Evolutionary conservation across 2,329 filamentous ascomycete genomes (phyloP), one percentile per base, ranked within the genome.

Genomic region (Magnaporthiopsis poae): DNA sequence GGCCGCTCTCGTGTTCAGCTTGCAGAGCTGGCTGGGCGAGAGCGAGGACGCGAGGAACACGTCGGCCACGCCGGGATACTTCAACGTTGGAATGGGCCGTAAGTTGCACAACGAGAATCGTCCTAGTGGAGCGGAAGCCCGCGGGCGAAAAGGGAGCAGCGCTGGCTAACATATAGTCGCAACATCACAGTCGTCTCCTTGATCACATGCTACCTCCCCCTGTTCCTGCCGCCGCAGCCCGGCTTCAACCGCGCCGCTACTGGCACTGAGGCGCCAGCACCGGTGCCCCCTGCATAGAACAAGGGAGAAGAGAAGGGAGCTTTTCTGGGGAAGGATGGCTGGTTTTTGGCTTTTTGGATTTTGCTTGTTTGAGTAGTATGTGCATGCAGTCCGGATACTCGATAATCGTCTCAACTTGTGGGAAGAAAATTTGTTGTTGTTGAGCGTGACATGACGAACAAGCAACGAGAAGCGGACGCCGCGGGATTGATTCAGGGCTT

Each of bases 21-120:
- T 92, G 66, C 88, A 93, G 80, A 87, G 81, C 75, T 94, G 90
- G 90, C 83, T 92, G 63, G 87, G 88, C 70, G 90, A 92, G 82
- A 89, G 88, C 72, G 83, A 87, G 72, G 87, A 89, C 68, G 77
- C 86, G 67, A 84, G 82, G 77, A 88, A 86, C 76, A 88, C 79
- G 68, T 79, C 86, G 33, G 79, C 82, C 62, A 93, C 91, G 5
- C 92, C 93, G 2, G 75, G 76, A 39, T 75, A 76, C 70, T 78
- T 78, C 66, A 69, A 71, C 13, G 75, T 78, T 27, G 75, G 74
- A 67, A 78, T 78, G 76, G 73, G 75, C 7, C 31, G 75, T 77
- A 70, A 35, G 75, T 66, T 66, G 31, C 8, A 9, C 27, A 13
- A 21, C 18, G 31, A 8, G 15, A 18, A 5, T 60, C 33, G 18